Conservation (phyloP, 768 basidiomycete species). For the Kwoniella mangroviensis region DNA sequence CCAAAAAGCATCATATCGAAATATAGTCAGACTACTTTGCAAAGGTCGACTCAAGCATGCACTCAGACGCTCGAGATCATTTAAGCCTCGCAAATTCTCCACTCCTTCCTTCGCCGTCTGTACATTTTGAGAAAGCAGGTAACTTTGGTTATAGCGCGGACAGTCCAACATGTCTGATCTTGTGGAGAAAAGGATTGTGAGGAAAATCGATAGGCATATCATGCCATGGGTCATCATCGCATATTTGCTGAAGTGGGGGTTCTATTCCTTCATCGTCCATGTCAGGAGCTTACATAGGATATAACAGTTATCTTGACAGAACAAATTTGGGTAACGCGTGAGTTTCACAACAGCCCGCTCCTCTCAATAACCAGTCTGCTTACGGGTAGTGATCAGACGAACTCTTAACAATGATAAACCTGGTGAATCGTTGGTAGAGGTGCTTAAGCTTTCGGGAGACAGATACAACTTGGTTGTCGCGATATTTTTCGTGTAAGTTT, state of each 20-base stretch:
- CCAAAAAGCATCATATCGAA: not conserved
- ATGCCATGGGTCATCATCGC: constrained; percentile 28
- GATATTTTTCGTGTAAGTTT: constrained; percentile 43
- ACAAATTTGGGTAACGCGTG: constrained; percentile 43
- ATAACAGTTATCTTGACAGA: constrained; percentile 33
- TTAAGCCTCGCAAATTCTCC: not conserved
- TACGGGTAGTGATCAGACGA: constrained; percentile 5
- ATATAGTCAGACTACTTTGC: not conserved
- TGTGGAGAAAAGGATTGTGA: constrained; percentile 25
- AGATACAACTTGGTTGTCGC: constrained; percentile 42
- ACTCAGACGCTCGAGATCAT: not conserved
- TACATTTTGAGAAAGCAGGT: not conserved
- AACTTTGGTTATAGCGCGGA: not conserved
- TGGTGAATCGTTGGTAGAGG: constrained; percentile 39
- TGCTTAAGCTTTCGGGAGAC: constrained; percentile 35
- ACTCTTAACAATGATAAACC: constrained; percentile 48
- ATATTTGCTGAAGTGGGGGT: constrained; percentile 5
- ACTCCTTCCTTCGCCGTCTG: not conserved
- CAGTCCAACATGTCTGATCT: constrained; percentile 11
- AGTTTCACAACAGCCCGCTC: not conserved
- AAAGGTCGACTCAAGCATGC: not conserved
- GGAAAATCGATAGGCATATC: constrained; percentile 38
- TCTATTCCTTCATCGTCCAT: not conserved
- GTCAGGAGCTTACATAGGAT: not conserved
- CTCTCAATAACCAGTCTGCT: not conserved